Evolutionary conservation across 306 rosid genomes (phyloP).

Genomic region (Begonia masoniana): DNA sequence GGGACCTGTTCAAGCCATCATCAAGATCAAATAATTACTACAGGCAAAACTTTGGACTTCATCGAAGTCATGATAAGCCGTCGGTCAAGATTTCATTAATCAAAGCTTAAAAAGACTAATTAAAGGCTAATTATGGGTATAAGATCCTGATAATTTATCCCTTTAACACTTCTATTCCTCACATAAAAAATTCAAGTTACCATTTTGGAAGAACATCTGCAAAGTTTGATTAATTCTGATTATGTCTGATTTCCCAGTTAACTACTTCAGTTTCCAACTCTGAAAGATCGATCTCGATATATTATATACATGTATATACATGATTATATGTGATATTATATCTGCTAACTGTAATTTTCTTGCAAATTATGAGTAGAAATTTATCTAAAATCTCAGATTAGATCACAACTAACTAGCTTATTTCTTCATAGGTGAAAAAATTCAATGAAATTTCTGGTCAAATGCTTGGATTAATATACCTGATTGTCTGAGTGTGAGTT

Average conservation of each 20-base stretch:
- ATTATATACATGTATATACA: no score
- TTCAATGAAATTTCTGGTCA: no score
- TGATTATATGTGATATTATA: no score
- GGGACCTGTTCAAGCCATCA: slow-evolving; percentile 19
- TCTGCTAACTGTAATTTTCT: no score
- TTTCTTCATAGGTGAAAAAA: no score
- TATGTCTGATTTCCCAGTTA: no score
- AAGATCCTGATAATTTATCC: not conserved
- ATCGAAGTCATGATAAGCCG: not conserved
- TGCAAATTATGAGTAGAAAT: not conserved
- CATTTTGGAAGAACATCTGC: no score
- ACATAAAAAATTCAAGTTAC: no score
- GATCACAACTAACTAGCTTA: not conserved
- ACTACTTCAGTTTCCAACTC: no score
- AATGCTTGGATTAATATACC: not conserved
- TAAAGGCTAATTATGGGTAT: not conserved
- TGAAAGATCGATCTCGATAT: no score
- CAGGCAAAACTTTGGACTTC: not conserved
- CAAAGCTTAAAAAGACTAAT: not conserved
- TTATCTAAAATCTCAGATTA: not conserved
- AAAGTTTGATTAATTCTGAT: no score
- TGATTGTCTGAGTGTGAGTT: slow-evolving; percentile 9
- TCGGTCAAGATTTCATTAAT: not conserved
- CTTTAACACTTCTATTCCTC: not conserved
- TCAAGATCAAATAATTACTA: not conserved